Percentiles rank a stretch among this genome's conserved stretches.
phyloP scores from a whole-genome alignment of 2,329 filamentous ascomycete genomes.

The Talaromyces sp. region DNA sequence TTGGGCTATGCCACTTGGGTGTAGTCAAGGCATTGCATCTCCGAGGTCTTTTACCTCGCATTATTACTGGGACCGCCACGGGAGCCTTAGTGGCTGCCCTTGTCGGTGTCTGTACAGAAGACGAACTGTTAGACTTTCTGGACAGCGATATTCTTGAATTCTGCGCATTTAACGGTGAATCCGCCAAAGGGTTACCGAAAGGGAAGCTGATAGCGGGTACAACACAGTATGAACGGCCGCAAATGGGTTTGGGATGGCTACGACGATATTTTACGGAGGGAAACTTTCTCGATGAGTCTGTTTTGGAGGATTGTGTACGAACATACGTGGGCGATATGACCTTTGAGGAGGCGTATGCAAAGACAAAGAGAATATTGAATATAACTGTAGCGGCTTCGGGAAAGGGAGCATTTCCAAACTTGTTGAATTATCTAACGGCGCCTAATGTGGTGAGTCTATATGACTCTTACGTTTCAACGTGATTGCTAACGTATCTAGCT shows the following conservation, averaged over 20 bases:
- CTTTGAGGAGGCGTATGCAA: conserved; percentile 86
- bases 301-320: conserved; percentile 78
- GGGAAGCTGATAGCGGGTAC: background rate
- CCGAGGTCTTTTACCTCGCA: conserved; percentile 75
- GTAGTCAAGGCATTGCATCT: conserved; percentile 85
- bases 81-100: conserved; percentile 86
- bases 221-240: conserved; percentile 39
- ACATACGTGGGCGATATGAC: conserved; percentile 85
- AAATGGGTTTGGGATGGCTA: conserved; percentile 64
- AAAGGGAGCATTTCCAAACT: conserved; percentile 71
- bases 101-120: conserved; percentile 81
- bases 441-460: conserved; percentile 76
- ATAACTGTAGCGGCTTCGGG: conserved; percentile 81
- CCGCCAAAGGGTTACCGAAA: background rate
- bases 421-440: conserved; percentile 89
- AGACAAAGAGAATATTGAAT: conserved; percentile 82
- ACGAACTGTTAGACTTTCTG: conserved; percentile 74
- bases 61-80: conserved; percentile 87
- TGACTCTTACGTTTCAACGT: background rate
- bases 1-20: conserved; percentile 84
- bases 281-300: conserved; percentile 76
- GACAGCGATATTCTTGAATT: conserved; percentile 78
- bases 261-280: conserved; percentile 70
- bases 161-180: conserved; percentile 64
- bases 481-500: conserved; percentile 48